phyloP scores from a whole-genome alignment of 1,139 yeast species.

The Debaryomyces udenii region DNA sequence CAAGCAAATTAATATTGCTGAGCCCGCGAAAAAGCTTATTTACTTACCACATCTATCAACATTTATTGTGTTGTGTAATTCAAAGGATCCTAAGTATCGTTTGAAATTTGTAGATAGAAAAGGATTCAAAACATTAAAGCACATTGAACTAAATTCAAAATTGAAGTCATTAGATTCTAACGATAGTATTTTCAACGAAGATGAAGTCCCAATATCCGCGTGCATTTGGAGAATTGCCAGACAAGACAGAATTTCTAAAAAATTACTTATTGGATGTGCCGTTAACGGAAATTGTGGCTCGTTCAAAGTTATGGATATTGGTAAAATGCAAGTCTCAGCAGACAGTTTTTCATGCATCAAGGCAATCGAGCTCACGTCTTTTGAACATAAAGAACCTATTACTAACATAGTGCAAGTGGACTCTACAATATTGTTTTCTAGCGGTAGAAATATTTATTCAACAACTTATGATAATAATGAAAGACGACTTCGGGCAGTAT shows the following conservation, averaged over 20 bases:
- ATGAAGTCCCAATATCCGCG: slow-evolving; percentile 41
- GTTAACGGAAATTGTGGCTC: slow-evolving; percentile 34
- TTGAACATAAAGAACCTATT: slow-evolving; percentile 39
- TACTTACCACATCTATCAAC: slow-evolving; percentile 34
- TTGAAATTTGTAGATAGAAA: slow-evolving; percentile 41
- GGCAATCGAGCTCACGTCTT: slow-evolving; percentile 41
- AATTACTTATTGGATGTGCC: slow-evolving; percentile 46
- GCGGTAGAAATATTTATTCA: slow-evolving; percentile 35
- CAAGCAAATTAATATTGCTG: slow-evolving; percentile 39
- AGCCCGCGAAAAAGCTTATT: slow-evolving; percentile 38
- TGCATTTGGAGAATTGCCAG: slow-evolving; percentile 39
- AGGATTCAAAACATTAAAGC: slow-evolving; percentile 24
- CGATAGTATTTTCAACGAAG: slow-evolving; percentile 27
- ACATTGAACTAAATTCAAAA: slow-evolving; percentile 25
- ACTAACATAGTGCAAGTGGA: slow-evolving; percentile 42
- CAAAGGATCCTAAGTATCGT: slow-evolving; percentile 28
- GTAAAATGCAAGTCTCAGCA: slow-evolving; percentile 23
- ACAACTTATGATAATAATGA: slow-evolving; percentile 43
- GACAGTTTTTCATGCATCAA: slow-evolving; percentile 21
- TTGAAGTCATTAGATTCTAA: slow-evolving; percentile 18
- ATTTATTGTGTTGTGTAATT: slow-evolving; percentile 44
- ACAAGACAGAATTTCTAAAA: slow-evolving; percentile 38
- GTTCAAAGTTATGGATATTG: slow-evolving; percentile 47
- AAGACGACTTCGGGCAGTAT: slow-evolving; percentile 39
- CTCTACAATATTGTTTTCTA: slow-evolving; percentile 36